phyloP scores from a whole-genome alignment of 1,139 yeast species.

The Saccharomyces hybrid region DNA sequence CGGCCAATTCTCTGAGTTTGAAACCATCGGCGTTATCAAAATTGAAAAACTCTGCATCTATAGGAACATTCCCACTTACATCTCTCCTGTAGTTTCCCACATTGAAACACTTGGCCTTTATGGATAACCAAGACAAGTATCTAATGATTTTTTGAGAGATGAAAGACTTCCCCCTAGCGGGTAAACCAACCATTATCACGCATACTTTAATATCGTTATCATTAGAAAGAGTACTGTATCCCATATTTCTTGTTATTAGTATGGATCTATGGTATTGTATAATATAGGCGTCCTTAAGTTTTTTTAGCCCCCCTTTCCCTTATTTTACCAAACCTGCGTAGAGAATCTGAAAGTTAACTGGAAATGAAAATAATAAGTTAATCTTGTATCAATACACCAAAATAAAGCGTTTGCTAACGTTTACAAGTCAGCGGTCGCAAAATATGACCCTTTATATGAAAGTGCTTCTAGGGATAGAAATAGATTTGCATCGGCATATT shows the following conservation, averaged over 20 bases:
- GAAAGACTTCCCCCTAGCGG: slow-evolving; percentile 62
- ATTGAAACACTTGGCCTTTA: slow-evolving; percentile 79
- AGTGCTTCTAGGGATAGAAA: background rate
- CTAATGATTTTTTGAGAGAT: slow-evolving; percentile 72
- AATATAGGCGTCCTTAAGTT: slow-evolving; percentile 1
- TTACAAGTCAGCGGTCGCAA: background rate
- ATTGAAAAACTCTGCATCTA: slow-evolving; percentile 72
- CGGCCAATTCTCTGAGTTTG: slow-evolving; percentile 59
- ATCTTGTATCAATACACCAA: background rate
- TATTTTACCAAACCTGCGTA: background rate
- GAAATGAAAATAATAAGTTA: background rate
- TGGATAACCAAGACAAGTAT: slow-evolving; percentile 85
- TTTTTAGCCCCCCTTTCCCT: background rate
- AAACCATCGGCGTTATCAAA: slow-evolving; percentile 57
- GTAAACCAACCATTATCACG: slow-evolving; percentile 68
- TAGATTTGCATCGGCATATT: background rate
- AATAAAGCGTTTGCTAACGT: background rate
- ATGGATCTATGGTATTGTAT: background rate
- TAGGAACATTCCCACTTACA: slow-evolving; percentile 42
- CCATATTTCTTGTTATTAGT: slow-evolving; percentile 38
- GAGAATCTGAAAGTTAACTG: background rate
- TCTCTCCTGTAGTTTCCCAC: slow-evolving; percentile 79
- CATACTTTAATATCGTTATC: slow-evolving; percentile 65
- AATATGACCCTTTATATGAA: background rate
- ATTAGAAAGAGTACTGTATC: slow-evolving; percentile 66